These are phyloP conservation scores for Aschersonia sp. DNA, from an alignment of 2,329 filamentous ascomycete genomes.

Conservation along the genomic window DNA sequence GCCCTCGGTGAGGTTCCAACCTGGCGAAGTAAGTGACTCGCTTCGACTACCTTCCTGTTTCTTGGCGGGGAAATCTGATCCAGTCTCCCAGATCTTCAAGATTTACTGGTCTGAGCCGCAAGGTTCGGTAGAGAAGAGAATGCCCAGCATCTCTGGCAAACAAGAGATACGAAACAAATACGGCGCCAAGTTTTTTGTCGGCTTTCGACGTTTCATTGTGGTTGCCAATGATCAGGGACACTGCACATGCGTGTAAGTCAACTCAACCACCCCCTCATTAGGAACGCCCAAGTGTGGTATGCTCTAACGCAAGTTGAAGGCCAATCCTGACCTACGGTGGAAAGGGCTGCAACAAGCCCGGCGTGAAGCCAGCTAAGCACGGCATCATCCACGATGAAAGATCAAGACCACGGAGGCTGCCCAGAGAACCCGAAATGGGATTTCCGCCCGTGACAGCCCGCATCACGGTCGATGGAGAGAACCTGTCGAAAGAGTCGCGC, in stretches of 20 bases:
- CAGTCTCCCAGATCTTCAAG: slow-evolving; percentile 31
- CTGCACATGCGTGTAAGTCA: slow-evolving; percentile 37
- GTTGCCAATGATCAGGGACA: slow-evolving; percentile 35
- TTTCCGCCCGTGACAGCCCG: slow-evolving; percentile 29
- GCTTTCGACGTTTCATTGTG: slow-evolving; percentile 40
- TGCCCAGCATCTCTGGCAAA: slow-evolving; percentile 17
- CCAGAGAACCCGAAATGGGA: slow-evolving; percentile 31
- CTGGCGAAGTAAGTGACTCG: slow-evolving; percentile 21
- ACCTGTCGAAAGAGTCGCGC: slow-evolving; percentile 32
- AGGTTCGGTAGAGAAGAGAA: slow-evolving; percentile 18
- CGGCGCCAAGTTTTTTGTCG: slow-evolving; percentile 27
- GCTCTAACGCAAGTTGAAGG: slow-evolving; percentile 14
- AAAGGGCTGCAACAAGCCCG: slow-evolving; percentile 36
- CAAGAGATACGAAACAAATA: slow-evolving; percentile 19
- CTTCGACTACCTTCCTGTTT: neutral
- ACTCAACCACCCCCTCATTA: too few species aligned
- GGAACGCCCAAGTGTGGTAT: too few species aligned
- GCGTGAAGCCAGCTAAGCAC: slow-evolving; percentile 35
- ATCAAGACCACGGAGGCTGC: slow-evolving; percentile 16
- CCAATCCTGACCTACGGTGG: slow-evolving; percentile 41
- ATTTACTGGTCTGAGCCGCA: slow-evolving; percentile 38
- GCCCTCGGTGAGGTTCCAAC: slow-evolving; percentile 22
- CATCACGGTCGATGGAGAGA: slow-evolving; percentile 27
- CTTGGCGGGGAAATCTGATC: neutral
- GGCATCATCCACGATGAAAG: slow-evolving; percentile 32